Evolutionary conservation across 1,284 basidiomycete genomes (phyloP).

Genomic region (Mycosarcoma mackinlayi): DNA sequence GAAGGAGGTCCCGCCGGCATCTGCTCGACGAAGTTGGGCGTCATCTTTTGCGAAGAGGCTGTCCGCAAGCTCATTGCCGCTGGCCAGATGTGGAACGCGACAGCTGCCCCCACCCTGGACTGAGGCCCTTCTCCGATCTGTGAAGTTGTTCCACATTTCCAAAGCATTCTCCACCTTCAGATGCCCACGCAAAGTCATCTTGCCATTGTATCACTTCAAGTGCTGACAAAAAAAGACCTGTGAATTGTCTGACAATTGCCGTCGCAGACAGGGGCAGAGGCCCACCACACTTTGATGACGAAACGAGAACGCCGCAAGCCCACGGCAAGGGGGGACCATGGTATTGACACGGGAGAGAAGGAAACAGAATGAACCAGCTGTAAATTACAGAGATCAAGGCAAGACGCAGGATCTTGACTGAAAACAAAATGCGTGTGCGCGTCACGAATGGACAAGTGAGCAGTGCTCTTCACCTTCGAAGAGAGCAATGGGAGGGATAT

Average conservation of each 20-base stretch:
- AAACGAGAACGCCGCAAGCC: constrained; percentile 28
- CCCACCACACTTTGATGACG: background rate
- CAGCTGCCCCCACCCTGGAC: background rate
- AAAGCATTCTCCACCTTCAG: no score
- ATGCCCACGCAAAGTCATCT: no score
- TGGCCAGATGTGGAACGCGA: constrained; percentile 41
- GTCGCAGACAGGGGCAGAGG: no score
- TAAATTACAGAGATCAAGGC: constrained; percentile 36
- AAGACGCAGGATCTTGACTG: constrained; percentile 10
- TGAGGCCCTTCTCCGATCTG: background rate
- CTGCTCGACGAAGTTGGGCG: constrained; percentile 48
- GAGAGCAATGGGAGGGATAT: constrained; percentile 29
- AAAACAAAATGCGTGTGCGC: constrained; percentile 13
- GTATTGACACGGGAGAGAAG: constrained; percentile 31
- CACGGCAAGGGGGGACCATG: constrained; percentile 36
- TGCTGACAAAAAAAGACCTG: no score
- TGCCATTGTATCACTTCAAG: no score
- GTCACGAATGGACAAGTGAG: constrained; percentile 2
- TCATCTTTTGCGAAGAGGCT: constrained; percentile 55
- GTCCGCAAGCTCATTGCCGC: constrained; percentile 52
- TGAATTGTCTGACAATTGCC: no score
- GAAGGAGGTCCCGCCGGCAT: constrained; percentile 47
- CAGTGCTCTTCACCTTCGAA: constrained; percentile 13
- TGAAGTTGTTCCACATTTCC: no score
- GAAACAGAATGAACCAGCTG: constrained; percentile 12